Evolutionary conservation across 805 yeast species (phyloP).

Genomic region (Wickerhamomyces hampshirensis): DNA sequence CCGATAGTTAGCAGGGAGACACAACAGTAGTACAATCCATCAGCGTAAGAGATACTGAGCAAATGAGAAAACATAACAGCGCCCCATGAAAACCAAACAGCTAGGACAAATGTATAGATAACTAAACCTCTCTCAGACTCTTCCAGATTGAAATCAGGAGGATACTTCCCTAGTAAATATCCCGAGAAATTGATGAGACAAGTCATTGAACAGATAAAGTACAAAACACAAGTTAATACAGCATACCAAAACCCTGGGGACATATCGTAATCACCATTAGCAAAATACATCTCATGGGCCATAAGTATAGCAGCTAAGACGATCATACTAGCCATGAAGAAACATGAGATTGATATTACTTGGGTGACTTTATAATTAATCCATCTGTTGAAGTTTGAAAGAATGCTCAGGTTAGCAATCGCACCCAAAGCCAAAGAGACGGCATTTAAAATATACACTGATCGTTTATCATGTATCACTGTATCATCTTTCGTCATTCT

Average conservation of each 20-base stretch:
- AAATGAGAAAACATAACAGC: constrained; percentile 50
- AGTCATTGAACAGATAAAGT: constrained; percentile 50
- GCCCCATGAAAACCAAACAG: constrained; percentile 71
- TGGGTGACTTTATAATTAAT: constrained; percentile 60
- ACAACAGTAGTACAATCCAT: constrained; percentile 66
- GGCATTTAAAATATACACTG: constrained; percentile 53
- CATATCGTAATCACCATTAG: constrained; percentile 22
- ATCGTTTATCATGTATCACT: constrained; percentile 30
- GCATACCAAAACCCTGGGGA: constrained; percentile 82
- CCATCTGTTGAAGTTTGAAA: constrained; percentile 62
- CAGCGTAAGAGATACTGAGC: constrained; percentile 49
- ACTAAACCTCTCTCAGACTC: constrained; percentile 68
- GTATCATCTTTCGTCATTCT: constrained; percentile 29
- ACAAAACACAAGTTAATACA: constrained; percentile 55
- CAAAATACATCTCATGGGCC: constrained; percentile 29
- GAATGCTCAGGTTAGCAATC: constrained; percentile 60
- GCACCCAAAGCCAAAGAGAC: constrained; percentile 62
- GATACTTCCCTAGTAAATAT: constrained; percentile 51
- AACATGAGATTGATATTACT: constrained; percentile 53
- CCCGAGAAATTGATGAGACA: constrained; percentile 61
- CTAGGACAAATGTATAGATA: constrained; percentile 59
- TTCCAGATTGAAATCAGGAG: constrained; percentile 64
- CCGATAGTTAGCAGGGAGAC: constrained; percentile 80
- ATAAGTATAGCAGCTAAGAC: constrained; percentile 39
- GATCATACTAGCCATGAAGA: constrained; percentile 54